Base-by-base conservation (phyloP, 1,284 basidiomycete species). In the Mycosarcoma mackinlayi region DNA sequence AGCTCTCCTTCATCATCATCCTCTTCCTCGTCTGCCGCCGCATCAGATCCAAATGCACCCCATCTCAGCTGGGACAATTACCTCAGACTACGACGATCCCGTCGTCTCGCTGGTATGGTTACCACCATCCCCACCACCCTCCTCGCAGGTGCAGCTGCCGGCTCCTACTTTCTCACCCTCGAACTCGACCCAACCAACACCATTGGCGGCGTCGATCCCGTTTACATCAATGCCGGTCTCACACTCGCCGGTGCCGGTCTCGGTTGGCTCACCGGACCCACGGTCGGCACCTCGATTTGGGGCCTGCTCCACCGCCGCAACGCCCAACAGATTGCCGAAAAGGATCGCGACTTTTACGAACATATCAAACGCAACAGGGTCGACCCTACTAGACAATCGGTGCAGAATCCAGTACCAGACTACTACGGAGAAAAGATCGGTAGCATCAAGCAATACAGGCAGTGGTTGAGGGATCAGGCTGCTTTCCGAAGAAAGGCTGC, bases 361-460 rank as follows among this genome's bases (percentile, higher is more conserved):
- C 76, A 78, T 37, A 78, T 81, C 62, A 74, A 67, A 42, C 37
- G 63, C 1, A 75, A 73, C 31, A 47, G 80, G 16, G 78, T 75
- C 16, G 79, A 81, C 38, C 77, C 80, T 3, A 69, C 70, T 6
- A 44, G 76, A 5, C 79, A 80, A 40, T 70, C 72, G 9, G 65
- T 81, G 37, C 80, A 81, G 61, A 81, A 81, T 44, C 75, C 75
- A 1, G 62, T 80, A 14, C 79, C 79, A 3, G 79, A 81, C 28
- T 79, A 76, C 62, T 81, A 81, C 23, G 78, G 77, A 16, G 79
- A 81, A 25, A 80, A 78, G 69, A 76, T 81, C 30, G 78, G 76
- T 0, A 73, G 64, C 35, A 69, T 81, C 53, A 62, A 71, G 45
- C 59, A 79, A 46, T 81, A 81, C 57, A 68, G 79, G 18, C 75